Base-by-base conservation (phyloP, 495 filamentous ascomycete species). In the Chaetomium tenue region DNA sequence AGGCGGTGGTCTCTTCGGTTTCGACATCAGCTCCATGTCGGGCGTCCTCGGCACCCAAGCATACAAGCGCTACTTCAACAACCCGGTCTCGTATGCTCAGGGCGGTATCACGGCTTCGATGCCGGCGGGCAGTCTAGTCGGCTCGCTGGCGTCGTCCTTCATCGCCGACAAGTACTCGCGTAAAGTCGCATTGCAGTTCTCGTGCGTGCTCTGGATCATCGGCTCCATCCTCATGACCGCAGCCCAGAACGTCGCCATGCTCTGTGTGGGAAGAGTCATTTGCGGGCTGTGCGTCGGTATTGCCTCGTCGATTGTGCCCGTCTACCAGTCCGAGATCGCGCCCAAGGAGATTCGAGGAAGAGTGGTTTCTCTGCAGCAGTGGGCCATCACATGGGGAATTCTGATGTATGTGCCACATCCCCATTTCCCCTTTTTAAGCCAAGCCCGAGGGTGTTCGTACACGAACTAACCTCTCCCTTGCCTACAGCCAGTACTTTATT, bases 281-380 rank as follows among this genome's bases (percentile, higher is more conserved):
- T 81, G 84, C 62, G 91, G 91, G 57, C 66, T 94, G 51, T 88
- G 86, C 61, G 86, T 91, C 63, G 91, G 91, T 64, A 89, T 91
- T 58, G 86, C 85, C 15, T 91, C 89, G 4, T 83, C 89, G 18
- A 79, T 91, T 55, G 88, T 90, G 39, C 91, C 91, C 6, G 86
- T 92, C 25, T 93, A 93, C 69, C 87, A 90, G 61, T 84, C 90
- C 42, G 91, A 94, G 73, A 83, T 93, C 60, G 84, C 90, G 6
- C 90, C 88, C 20, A 89, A 89, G 64, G 87, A 90, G 63, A 91
- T 90, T 68, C 86, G 91, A 62, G 91, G 91, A 39, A 83, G 90
- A 20, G 82, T 94, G 25, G 89, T 93, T 15, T 66, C 66, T 5
- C 60, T 75, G 47, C 88, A 91, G 72, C 87, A 91, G 72, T 90